Conservation (phyloP, 306 rosid species). For the Boehmeria nivea region DNA sequence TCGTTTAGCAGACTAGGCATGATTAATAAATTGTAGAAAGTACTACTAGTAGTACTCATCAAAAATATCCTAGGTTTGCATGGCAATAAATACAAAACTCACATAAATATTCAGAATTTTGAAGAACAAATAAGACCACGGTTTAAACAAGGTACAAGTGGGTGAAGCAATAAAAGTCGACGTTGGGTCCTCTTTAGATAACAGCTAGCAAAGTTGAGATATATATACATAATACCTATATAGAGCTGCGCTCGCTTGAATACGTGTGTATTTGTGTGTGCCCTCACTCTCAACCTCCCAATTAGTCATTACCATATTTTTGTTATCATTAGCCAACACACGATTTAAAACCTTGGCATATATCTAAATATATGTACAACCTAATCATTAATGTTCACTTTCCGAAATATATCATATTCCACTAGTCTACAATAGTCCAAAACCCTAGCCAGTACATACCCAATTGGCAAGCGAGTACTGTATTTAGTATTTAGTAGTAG, state of each 20-base stretch:
- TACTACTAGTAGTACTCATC: no score
- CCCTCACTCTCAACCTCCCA: neutral
- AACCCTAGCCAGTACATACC: constrained; percentile 9
- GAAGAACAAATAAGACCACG: neutral
- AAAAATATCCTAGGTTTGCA: neutral
- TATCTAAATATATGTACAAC: no score
- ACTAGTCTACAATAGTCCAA: neutral
- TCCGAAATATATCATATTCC: neutral
- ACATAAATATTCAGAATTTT: neutral
- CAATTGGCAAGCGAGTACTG: neutral
- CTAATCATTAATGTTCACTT: neutral
- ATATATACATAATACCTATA: no score
- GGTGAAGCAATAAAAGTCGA: no score
- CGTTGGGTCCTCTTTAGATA: neutral
- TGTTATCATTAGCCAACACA: no score
- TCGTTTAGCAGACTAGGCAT: no score
- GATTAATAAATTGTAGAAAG: no score
- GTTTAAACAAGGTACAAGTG: neutral
- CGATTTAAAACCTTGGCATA: neutral
- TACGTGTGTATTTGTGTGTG: constrained; percentile 8
- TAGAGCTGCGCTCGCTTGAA: no score
- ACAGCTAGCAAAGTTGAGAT: constrained; percentile 1
- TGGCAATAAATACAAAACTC: neutral
- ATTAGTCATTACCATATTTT: no score
- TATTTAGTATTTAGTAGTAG: neutral